These are phyloP conservation scores for Datisca glomerata DNA, from an alignment of 306 rosid genomes.

Conservation along the genomic window DNA sequence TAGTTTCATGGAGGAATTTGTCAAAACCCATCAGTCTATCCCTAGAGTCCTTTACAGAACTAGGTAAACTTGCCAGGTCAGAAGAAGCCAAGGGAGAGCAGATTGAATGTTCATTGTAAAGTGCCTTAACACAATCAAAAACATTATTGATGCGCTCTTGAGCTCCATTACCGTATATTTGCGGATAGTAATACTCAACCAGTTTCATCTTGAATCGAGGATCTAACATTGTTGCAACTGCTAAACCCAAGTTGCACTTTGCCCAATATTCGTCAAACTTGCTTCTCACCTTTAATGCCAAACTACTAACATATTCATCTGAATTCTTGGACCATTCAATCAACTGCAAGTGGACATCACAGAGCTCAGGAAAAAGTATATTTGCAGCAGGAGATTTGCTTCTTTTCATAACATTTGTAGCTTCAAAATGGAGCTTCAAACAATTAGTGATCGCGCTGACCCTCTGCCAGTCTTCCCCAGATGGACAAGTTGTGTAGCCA, in stretches of 20 bases:
- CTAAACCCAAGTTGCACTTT: conserved; percentile 75
- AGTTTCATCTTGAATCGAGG: conserved; percentile 92
- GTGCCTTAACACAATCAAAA: conserved; percentile 57
- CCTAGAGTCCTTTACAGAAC: conserved; percentile 49
- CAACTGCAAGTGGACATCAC: conserved; percentile 74
- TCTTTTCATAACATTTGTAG: conserved; percentile 38
- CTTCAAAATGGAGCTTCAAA: conserved; percentile 73
- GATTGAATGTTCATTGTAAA: conserved; percentile 76
- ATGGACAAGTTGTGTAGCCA: conserved; percentile 35
- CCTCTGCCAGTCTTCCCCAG: conserved; percentile 76
- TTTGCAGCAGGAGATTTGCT: conserved; percentile 65
- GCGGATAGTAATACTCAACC: conserved; percentile 84
- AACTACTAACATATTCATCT: conserved; percentile 48
- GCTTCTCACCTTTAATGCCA: conserved; percentile 63
- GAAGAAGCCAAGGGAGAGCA: conserved; percentile 64
- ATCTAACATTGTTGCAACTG: conserved; percentile 87
- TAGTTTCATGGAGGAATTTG: conserved; percentile 77
- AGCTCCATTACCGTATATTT: conserved; percentile 58
- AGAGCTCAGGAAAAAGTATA: conserved; percentile 81
- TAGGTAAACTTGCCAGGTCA: conserved; percentile 66
- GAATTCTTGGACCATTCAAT: conserved; percentile 84
- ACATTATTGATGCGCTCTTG: conserved; percentile 51
- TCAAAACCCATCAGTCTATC: conserved; percentile 93
- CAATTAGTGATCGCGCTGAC: conserved; percentile 33
- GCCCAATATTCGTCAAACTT: conserved; percentile 95